phyloP scores from a whole-genome alignment of 768 basidiomycete species.

The Rhodotorula babjevae region DNA sequence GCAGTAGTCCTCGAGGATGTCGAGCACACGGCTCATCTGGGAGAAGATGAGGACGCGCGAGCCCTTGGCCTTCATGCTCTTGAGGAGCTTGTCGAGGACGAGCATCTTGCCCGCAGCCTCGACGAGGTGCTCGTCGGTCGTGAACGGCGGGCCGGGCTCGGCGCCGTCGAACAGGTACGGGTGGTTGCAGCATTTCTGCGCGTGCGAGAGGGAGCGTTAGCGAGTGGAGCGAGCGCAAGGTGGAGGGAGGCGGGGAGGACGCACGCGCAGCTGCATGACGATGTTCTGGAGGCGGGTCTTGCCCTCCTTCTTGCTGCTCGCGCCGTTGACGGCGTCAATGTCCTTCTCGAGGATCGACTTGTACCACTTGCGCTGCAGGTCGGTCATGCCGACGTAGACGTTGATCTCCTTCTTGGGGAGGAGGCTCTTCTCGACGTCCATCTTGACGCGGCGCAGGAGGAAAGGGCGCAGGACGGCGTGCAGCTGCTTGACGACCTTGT shows the following conservation, averaged over 20 bases:
- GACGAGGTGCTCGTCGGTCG: constrained; percentile 92
- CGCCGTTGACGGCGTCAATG: constrained; percentile 95
- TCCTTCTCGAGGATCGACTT: constrained; percentile 92
- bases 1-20: constrained; percentile 96
- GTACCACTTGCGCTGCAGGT: constrained; percentile 99
- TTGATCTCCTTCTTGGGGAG: constrained; percentile 99
- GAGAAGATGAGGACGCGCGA: constrained; percentile 95
- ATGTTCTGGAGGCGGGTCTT: constrained; percentile 97
- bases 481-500: constrained; percentile 89
- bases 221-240: neutral
- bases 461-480: constrained; percentile 96
- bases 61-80: constrained; percentile 83
- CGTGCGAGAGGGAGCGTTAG: neutral
- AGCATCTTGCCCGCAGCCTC: constrained; percentile 96
- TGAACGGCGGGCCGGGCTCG: constrained; percentile 98
- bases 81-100: constrained; percentile 87
- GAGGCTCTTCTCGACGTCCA: constrained; percentile 92
- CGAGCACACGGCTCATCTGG: constrained; percentile 98
- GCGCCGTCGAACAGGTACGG: constrained; percentile 91
- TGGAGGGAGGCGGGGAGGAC: constrained; percentile 67
- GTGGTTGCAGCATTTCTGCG: constrained; percentile 61
- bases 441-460: constrained; percentile 85
- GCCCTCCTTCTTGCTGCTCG: constrained; percentile 96
- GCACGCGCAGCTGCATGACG: constrained; percentile 91
- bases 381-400: constrained; percentile 91